Percentiles rank a stretch among this genome's conserved stretches.
These are phyloP conservation scores for Colletotrichum lupini DNA, from an alignment of 2,329 filamentous ascomycete species.

Conservation along the genomic window DNA sequence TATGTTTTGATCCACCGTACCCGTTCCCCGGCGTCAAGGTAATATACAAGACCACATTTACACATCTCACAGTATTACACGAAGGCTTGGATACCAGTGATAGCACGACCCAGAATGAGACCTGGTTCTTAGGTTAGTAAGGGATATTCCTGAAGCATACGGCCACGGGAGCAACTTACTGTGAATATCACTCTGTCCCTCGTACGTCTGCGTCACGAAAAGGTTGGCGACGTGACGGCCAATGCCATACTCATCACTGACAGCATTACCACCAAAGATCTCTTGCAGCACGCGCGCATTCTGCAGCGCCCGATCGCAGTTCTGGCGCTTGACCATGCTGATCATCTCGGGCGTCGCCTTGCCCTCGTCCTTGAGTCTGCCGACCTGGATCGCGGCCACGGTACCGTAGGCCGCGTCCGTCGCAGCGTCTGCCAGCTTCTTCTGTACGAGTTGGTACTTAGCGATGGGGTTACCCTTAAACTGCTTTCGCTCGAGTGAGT, in stretches of 20 bases:
- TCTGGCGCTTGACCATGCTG: constrained; percentile 94
- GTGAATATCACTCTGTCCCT: constrained; percentile 98
- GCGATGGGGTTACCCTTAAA: constrained; percentile 96
- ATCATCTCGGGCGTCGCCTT: constrained; percentile 96
- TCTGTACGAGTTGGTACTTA: constrained; percentile 96
- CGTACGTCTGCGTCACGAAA: constrained; percentile 97
- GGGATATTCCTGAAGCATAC: accelerated
- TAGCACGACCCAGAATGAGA: constrained; percentile 75
- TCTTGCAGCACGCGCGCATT: constrained; percentile 89
- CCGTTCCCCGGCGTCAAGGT: background rate
- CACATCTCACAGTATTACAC: constrained; percentile 55
- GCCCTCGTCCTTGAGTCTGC: constrained; percentile 90
- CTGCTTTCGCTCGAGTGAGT: constrained; percentile 92
- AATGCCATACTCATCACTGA: constrained; percentile 96
- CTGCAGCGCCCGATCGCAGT: constrained; percentile 88
- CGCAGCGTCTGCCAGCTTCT: constrained; percentile 93
- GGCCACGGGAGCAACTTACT: constrained; percentile 65
- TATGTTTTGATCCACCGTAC: background rate
- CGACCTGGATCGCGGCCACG: constrained; percentile 91
- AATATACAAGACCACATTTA: background rate
- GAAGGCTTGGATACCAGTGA: constrained; percentile 84
- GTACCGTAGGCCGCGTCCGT: constrained; percentile 93
- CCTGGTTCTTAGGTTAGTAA: constrained; percentile 54
- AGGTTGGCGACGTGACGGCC: constrained; percentile 95
- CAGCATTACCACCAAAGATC: constrained; percentile 97